Evolutionary conservation across 768 basidiomycete genomes (phyloP).

Genomic region (Candolleomyces eurysporus): DNA sequence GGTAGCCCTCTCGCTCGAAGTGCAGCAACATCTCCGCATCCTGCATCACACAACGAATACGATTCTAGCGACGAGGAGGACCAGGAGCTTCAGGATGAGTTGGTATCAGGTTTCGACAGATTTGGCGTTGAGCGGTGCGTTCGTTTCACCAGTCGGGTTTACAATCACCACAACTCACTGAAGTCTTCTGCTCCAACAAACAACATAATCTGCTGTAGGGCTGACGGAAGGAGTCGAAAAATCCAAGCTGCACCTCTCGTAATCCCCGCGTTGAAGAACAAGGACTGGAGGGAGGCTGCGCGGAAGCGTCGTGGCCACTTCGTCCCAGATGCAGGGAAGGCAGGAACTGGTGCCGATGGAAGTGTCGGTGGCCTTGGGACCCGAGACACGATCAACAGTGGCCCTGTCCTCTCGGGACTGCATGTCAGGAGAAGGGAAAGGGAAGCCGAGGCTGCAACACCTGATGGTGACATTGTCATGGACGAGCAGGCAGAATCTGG

Average conservation of each 20-base stretch:
- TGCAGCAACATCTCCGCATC: slow-evolving; percentile 17
- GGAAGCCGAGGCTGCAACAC: slow-evolving; percentile 25
- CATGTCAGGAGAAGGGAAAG: slow-evolving; percentile 43
- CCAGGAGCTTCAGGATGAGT: slow-evolving; percentile 55
- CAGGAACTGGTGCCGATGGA: slow-evolving; percentile 60
- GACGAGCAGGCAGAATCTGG: slow-evolving; percentile 20
- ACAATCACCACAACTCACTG: slow-evolving; percentile 74
- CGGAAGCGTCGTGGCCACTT: slow-evolving; percentile 64
- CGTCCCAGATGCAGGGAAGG: slow-evolving; percentile 61
- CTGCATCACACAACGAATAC: slow-evolving; percentile 27
- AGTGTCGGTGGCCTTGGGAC: slow-evolving; percentile 78
- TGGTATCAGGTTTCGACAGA: slow-evolving; percentile 69
- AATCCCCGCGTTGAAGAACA: slow-evolving; percentile 83
- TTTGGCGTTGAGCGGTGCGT: slow-evolving; percentile 88
- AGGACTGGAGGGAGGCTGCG: slow-evolving; percentile 86
- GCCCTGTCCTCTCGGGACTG: slow-evolving; percentile 68
- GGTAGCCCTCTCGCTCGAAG: slow-evolving; percentile 58
- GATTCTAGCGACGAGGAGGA: slow-evolving; percentile 62
- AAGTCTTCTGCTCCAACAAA: slow-evolving; percentile 34
- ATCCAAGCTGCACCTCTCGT: slow-evolving; percentile 64
- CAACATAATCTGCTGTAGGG: slow-evolving; percentile 29
- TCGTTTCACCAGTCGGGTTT: slow-evolving; percentile 15
- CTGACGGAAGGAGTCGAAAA: slow-evolving; percentile 41
- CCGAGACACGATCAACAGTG: slow-evolving; percentile 72
- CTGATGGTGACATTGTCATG: slow-evolving; percentile 12